Percentiles rank a stretch among this genome's conserved stretches.
Conservation (phyloP, 805 yeast genomes). For the Saccharomycodes ludwigii region DNA sequence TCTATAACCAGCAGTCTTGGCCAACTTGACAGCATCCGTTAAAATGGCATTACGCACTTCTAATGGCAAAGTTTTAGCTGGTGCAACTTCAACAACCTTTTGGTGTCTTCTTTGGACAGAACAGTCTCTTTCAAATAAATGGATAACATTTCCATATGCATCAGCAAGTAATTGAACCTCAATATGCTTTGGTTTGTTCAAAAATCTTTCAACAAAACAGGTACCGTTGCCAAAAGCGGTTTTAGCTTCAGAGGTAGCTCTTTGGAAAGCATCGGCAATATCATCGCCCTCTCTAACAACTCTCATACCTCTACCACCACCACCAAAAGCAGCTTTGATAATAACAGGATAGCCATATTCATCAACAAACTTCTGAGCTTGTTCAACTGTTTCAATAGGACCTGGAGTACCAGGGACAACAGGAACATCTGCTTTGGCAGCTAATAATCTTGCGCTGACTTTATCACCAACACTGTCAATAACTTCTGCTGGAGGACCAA, state of each 20-base stretch:
- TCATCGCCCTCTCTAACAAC: slow-evolving; percentile 95
- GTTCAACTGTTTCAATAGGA: slow-evolving; percentile 70
- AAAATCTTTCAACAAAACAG: slow-evolving; percentile 90
- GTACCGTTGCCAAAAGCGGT: slow-evolving; percentile 98
- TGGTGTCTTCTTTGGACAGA: slow-evolving; percentile 99
- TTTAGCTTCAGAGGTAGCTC: slow-evolving; percentile 90
- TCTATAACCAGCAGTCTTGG: slow-evolving; percentile 76
- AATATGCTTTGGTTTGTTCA: slow-evolving; percentile 92
- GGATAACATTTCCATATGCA: slow-evolving; percentile 86
- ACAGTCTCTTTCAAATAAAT: slow-evolving; percentile 94
- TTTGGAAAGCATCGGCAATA: slow-evolving; percentile 77
- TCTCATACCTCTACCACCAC: slow-evolving; percentile 99
- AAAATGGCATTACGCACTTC: slow-evolving; percentile 84
- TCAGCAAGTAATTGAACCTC: slow-evolving; percentile 96
- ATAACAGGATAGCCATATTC: slow-evolving; percentile 91
- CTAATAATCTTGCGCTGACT: slow-evolving; percentile 85
- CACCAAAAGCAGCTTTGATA: slow-evolving; percentile 98
- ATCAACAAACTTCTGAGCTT: slow-evolving; percentile 69
- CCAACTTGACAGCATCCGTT: slow-evolving; percentile 88
- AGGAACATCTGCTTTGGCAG: slow-evolving; percentile 73
- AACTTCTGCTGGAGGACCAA: slow-evolving; percentile 81
- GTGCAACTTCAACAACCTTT: slow-evolving; percentile 97
- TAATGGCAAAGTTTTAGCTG: slow-evolving; percentile 80
- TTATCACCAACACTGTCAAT: slow-evolving; percentile 95
- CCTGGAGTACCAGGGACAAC: slow-evolving; percentile 98